Percentiles rank a stretch among this genome's conserved stretches.
phyloP scores from a whole-genome alignment of 352 stramenopile genomes.

The Thalassiosira exigua region DNA sequence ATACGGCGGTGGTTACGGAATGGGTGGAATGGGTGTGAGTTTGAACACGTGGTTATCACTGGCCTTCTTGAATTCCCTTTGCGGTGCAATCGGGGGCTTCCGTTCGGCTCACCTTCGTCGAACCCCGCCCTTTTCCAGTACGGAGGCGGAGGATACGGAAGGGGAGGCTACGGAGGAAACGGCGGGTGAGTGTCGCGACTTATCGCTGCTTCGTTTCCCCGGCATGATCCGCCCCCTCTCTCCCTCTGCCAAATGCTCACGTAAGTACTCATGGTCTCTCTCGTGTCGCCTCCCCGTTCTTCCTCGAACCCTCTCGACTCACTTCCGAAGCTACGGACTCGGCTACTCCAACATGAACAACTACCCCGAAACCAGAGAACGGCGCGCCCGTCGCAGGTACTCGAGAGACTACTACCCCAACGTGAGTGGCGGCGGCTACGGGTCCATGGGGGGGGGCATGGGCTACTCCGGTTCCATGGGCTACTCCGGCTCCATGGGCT shows the following conservation, averaged over 20 bases:
- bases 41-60: not conserved
- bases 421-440: conserved; percentile 24
- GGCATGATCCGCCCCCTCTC: too few species aligned
- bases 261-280: too few species aligned
- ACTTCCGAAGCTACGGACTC: conserved; percentile 49
- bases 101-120: too few species aligned
- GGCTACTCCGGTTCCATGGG: conserved; percentile 9
- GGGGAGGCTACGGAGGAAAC: too few species aligned
- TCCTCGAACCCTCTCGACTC: too few species aligned
- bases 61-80: not conserved
- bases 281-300: too few species aligned
- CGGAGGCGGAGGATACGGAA: too few species aligned
- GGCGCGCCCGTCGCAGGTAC: conserved; percentile 40
- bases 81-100: too few species aligned
- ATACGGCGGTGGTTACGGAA: conserved; percentile 19
- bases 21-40: not conserved
- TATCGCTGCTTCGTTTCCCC: too few species aligned
- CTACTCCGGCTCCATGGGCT: conserved; percentile 5
- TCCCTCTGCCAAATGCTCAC: too few species aligned
- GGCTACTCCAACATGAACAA: conserved; percentile 63
- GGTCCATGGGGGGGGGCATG: conserved; percentile 3
- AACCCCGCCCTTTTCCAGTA: too few species aligned
- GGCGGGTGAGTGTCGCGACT: too few species aligned
- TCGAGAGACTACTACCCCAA: conserved; percentile 52
- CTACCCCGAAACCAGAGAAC: conserved; percentile 48